Evolutionary conservation across 257 asterid species (phyloP).

Genomic region (Buddleja alternifolia): DNA sequence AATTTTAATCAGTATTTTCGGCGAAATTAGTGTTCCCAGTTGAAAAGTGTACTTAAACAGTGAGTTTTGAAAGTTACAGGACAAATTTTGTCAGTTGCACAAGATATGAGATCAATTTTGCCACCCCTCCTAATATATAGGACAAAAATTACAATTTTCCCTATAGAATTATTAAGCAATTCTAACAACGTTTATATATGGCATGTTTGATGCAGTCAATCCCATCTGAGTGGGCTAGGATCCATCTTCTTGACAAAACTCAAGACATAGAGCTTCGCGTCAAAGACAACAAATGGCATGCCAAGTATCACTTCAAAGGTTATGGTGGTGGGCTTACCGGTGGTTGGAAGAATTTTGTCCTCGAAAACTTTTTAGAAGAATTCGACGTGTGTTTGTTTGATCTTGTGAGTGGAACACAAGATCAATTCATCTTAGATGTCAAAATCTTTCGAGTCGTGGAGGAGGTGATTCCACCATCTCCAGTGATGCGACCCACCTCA

Average conservation of each 20-base stretch:
- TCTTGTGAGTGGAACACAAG: neutral
- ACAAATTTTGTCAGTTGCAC: too few species aligned
- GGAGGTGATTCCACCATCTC: conserved; percentile 28
- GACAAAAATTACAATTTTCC: too few species aligned
- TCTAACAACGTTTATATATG: neutral
- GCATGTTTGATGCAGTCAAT: conserved; percentile 34
- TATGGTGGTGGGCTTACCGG: conserved; percentile 31
- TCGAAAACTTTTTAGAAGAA: conserved; percentile 37
- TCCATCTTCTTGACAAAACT: conserved; percentile 29
- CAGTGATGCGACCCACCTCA: neutral
- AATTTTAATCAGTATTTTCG: too few species aligned
- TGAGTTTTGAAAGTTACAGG: too few species aligned
- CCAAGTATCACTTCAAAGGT: conserved; percentile 6
- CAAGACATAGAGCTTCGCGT: conserved; percentile 24
- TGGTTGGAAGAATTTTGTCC: conserved; percentile 47
- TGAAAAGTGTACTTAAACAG: too few species aligned
- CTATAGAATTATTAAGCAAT: neutral
- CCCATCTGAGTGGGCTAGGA: conserved; percentile 42
- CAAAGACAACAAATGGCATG: conserved; percentile 30
- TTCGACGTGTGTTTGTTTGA: conserved; percentile 40
- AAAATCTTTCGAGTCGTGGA: conserved; percentile 34
- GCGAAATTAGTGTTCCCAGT: too few species aligned
- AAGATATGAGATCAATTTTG: too few species aligned
- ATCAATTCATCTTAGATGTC: conserved; percentile 15
- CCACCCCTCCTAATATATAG: too few species aligned